phyloP scores from a whole-genome alignment of 2,329 filamentous ascomycete genomes.

The Penicillium concentricum region DNA sequence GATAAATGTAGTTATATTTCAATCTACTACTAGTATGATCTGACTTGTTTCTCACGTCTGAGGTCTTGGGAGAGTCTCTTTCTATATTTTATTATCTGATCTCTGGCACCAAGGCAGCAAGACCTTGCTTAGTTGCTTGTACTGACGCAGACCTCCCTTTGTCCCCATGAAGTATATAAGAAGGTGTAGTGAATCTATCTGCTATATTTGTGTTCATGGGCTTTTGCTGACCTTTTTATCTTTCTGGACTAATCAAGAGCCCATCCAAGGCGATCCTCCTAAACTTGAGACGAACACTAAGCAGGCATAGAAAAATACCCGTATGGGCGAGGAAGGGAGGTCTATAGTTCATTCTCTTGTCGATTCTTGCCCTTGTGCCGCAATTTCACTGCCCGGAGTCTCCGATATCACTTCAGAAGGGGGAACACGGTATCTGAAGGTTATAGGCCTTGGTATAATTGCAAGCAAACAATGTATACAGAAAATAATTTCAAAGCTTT shows the following conservation, averaged over 20 bases:
- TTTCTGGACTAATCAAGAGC: not conserved
- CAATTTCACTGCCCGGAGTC: too few species aligned
- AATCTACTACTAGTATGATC: not conserved
- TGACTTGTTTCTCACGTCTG: not conserved
- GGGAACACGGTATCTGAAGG: too few species aligned
- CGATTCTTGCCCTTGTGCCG: not conserved
- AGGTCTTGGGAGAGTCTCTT: not conserved
- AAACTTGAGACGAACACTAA: not conserved
- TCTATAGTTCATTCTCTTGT: not conserved
- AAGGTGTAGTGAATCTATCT: not conserved
- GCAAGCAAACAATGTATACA: not conserved
- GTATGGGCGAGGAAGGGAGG: not conserved
- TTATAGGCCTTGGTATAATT: not conserved
- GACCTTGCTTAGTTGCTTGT: too few species aligned
- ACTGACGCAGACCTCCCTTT: too few species aligned
- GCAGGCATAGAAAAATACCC: not conserved
- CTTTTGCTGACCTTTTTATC: too few species aligned
- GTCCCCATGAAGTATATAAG: too few species aligned
- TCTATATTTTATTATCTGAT: not conserved
- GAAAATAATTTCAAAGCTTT: not conserved
- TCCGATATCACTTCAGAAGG: not conserved
- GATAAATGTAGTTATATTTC: not conserved
- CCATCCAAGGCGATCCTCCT: not conserved
- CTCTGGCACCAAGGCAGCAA: not conserved
- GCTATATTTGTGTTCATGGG: too few species aligned